These are phyloP conservation scores for Hyaloscypha finlandica DNA, from an alignment of 495 filamentous ascomycete genomes.

Conservation along the genomic window DNA sequence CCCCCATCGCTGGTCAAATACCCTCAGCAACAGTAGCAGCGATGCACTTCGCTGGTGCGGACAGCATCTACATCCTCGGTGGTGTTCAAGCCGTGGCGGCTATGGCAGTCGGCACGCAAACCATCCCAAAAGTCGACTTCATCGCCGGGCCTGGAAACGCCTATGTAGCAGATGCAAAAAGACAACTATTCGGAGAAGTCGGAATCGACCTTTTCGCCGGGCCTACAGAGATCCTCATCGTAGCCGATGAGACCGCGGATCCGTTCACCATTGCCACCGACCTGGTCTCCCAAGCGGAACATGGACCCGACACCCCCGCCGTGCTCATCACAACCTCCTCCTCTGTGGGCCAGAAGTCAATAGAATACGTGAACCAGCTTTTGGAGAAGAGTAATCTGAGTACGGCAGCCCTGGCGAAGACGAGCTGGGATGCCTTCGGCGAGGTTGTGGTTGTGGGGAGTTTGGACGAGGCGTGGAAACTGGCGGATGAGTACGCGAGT, in stretches of 20 bases:
- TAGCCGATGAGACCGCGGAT: conserved; percentile 51
- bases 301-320: conserved; percentile 53
- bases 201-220: conserved; percentile 57
- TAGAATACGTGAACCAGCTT: conserved; percentile 42
- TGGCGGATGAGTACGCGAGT: conserved; percentile 52
- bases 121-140: conserved; percentile 53
- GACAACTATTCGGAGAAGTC: conserved; percentile 54
- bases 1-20: conserved; percentile 51
- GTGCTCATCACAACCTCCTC: conserved; percentile 51
- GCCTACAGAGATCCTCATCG: conserved; percentile 57
- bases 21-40: conserved; percentile 53
- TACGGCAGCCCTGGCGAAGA: conserved; percentile 45
- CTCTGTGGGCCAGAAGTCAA: conserved; percentile 42
- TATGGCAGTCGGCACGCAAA: conserved; percentile 69
- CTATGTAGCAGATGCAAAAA: conserved; percentile 57
- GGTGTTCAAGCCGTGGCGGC: conserved; percentile 60
- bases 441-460: conserved; percentile 48
- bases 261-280: conserved; percentile 54
- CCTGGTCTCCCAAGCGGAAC: conserved; percentile 53
- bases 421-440: conserved; percentile 49
- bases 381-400: conserved; percentile 39
- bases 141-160: conserved; percentile 56
- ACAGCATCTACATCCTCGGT: conserved; percentile 54
- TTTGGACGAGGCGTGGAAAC: conserved; percentile 49
- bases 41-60: conserved; percentile 55